Evolutionary conservation across 805 yeast species (phyloP), one percentile per base, ranked within the genome.

Genomic region (Wickerhamiella parazyma): DNA sequence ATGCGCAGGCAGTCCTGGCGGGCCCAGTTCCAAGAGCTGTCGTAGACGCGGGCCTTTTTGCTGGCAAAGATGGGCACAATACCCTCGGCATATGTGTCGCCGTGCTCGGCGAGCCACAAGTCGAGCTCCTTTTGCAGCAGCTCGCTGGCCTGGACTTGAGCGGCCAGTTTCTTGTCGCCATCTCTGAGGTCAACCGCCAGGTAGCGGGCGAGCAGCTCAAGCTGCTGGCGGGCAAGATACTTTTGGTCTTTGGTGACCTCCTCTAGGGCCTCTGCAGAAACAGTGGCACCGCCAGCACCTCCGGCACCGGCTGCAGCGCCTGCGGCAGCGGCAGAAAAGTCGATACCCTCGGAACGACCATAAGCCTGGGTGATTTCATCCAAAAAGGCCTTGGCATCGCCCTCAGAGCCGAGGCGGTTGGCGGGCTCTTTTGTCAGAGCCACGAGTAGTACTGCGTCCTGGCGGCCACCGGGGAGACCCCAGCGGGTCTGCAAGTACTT

Each of bases 1-100:
- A 91, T 80, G 40, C 86, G 76, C 55, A 91, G 69, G 48, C 91
- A 82, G 62, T 91, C 95, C 70, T 91, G 98, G 66, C 96, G 83
- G 38, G 97, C 96, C 98, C 98, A 91, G 66, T 93, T 93, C 98
- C 98, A 91, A 66, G 87, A 86, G 18, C 96, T 86, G 66, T 91
- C 97, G 64, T 89, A 91, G 44, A 80, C 78, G 70, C 98, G 82
- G 22, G 96, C 94, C 70, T 91, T 91, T 67, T 82, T 73, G 49
- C 89, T 72, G 25, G 95, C 82, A 68, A 91, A 91, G 4, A 80
- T 76, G 34, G 97, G 95, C 52, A 78, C 70, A 56, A 91, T 80
- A 61, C 98, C 97, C 47, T 78, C 73, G 40, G 95, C 87, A 63
- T 87, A 91, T 59, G 78, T 78, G 57, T 91, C 98, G 54, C 98